Evolutionary conservation across 495 filamentous ascomycete genomes (phyloP).

Genomic region (Lasiosphaeria hispida): DNA sequence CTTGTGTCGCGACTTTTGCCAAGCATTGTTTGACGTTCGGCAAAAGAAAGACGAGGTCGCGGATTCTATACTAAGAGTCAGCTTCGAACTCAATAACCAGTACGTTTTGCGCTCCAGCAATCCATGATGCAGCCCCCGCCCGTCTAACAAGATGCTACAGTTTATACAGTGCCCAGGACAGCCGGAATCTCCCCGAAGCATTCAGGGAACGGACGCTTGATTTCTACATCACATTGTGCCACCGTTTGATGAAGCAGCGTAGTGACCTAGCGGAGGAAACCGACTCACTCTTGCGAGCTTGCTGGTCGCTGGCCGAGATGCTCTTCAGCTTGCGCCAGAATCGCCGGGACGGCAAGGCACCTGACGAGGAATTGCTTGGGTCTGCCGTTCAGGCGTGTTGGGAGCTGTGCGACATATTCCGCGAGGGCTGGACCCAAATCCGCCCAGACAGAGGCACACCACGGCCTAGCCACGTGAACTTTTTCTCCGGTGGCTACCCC

Average conservation of each 20-base stretch:
- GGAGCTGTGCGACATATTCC: conserved; percentile 92
- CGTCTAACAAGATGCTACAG: conserved; percentile 31
- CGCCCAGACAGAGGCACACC: conserved; percentile 86
- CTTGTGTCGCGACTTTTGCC: conserved; percentile 87
- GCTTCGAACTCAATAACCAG: conserved; percentile 94
- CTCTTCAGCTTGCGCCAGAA: conserved; percentile 88
- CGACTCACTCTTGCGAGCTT: conserved; percentile 77
- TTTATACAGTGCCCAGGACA: conserved; percentile 85
- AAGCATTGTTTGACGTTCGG: conserved; percentile 81
- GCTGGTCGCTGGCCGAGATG: conserved; percentile 91
- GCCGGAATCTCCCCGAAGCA: conserved; percentile 73
- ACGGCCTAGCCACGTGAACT: conserved; percentile 72
- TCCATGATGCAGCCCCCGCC: not conserved
- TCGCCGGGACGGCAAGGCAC: conserved; percentile 64
- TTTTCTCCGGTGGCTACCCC: conserved; percentile 43
- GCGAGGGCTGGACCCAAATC: conserved; percentile 89
- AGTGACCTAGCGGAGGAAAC: conserved; percentile 73
- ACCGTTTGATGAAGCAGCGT: conserved; percentile 90
- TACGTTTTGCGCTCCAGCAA: conserved; percentile 20
- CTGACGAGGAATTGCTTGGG: conserved; percentile 79
- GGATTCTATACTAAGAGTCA: conserved; percentile 84
- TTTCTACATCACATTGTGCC: conserved; percentile 90
- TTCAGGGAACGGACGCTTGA: conserved; percentile 88
- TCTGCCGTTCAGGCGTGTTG: conserved; percentile 91
- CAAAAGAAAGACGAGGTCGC: conserved; percentile 69